Evolutionary conservation across 2,329 filamentous ascomycete species (phyloP).

Genomic region (Lecanosticta acicola): DNA sequence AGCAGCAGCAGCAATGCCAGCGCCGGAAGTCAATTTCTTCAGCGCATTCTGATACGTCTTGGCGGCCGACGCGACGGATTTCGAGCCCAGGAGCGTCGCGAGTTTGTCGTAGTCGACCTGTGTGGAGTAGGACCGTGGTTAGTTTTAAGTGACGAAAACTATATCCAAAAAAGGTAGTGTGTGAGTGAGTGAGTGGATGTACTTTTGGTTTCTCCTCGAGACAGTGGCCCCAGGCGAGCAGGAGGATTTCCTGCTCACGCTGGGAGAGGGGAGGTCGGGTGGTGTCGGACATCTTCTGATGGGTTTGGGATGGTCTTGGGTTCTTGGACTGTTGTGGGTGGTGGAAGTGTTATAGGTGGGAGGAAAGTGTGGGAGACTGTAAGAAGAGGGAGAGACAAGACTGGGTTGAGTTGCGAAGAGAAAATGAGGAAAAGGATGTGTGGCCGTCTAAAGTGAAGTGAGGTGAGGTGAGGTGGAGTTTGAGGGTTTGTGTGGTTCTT

Average conservation of each 20-base stretch:
- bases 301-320: not conserved
- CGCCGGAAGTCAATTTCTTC: constrained; percentile 72
- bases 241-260: constrained; percentile 7
- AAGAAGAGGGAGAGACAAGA: not conserved
- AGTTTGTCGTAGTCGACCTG: constrained; percentile 23
- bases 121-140: not conserved
- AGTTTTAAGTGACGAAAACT: no score
- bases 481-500: not conserved
- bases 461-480: not conserved
- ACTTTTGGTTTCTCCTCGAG: constrained; percentile 4
- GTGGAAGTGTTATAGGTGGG: not conserved
- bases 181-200: not conserved
- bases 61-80: constrained; percentile 12
- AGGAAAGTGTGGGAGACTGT: not conserved
- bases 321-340: not conserved
- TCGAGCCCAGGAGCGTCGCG: constrained; percentile 14
- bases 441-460: not conserved
- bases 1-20: constrained; percentile 32
- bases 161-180: no score
- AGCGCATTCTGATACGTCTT: constrained; percentile 52
- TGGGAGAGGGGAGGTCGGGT: constrained; percentile 3
- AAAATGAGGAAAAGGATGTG: not conserved
- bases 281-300: not conserved
- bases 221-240: constrained; percentile 4
- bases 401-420: not conserved